Evolutionary conservation across 495 filamentous ascomycete species (phyloP).

Genomic region (Antarctomyces pellizariae): DNA sequence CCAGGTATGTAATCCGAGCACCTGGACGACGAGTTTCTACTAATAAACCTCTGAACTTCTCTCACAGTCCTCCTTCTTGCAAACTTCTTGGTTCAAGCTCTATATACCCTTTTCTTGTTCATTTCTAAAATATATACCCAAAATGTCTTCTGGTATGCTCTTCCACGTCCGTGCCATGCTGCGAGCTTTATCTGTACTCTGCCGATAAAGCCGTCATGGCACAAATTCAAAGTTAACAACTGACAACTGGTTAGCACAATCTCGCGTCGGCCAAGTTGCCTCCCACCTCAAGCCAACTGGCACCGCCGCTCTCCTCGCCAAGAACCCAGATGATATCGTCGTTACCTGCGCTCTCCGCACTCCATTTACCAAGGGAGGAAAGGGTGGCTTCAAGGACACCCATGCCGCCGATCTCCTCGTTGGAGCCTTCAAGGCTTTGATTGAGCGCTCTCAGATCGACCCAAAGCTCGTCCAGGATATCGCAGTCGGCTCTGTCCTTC

Average conservation of each 20-base stretch:
- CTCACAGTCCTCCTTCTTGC: too few relatives aligned
- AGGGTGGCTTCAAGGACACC: slow-evolving; percentile 91
- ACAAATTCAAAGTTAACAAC: slow-evolving; percentile 6
- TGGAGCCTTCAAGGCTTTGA: slow-evolving; percentile 56
- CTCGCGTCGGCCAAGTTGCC: slow-evolving; percentile 10
- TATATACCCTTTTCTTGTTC: too few relatives aligned
- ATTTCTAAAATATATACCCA: too few relatives aligned
- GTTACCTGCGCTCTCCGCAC: slow-evolving; percentile 84
- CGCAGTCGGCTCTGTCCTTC: slow-evolving; percentile 72
- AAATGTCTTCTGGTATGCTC: slow-evolving; percentile 10
- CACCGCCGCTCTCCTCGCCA: slow-evolving; percentile 9
- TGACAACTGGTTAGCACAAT: slow-evolving; percentile 10
- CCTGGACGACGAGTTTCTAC: too few relatives aligned
- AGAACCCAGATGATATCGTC: slow-evolving; percentile 33
- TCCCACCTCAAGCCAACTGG: slow-evolving; percentile 5
- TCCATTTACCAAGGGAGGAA: slow-evolving; percentile 75
- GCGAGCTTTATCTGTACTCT: neutral
- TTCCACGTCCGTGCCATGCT: neutral
- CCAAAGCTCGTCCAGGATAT: slow-evolving; percentile 74
- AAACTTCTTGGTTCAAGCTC: too few relatives aligned
- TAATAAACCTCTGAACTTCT: too few relatives aligned
- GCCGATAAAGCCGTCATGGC: slow-evolving; percentile 1
- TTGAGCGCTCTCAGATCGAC: slow-evolving; percentile 68
- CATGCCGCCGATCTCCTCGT: slow-evolving; percentile 64
- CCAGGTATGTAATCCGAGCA: too few relatives aligned